These are phyloP conservation scores for Dioscorea dumetorum DNA, from an alignment of 106 monocot genomes.

Conservation along the genomic window DNA sequence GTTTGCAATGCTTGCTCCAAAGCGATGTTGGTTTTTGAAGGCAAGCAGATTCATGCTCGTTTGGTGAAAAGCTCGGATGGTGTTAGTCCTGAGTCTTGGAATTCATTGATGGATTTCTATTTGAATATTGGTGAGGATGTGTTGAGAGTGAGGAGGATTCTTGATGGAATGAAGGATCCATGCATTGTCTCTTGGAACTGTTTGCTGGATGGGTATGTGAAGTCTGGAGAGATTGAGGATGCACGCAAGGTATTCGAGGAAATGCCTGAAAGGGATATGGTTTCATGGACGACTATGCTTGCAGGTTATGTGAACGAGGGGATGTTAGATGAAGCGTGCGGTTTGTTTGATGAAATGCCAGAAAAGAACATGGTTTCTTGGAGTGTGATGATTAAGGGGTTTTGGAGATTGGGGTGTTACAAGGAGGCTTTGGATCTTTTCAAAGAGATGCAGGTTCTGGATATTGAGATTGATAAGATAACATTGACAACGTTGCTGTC, in stretches of 20 bases:
- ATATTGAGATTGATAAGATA: conserved; percentile 14
- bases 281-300: conserved; percentile 26
- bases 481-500: conserved; percentile 10
- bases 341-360: conserved; percentile 19
- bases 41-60: conserved; percentile 22
- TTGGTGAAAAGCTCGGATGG: conserved; percentile 13
- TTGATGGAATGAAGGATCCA: conserved; percentile 8
- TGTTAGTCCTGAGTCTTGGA: conserved; percentile 4
- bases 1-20: conserved; percentile 21
- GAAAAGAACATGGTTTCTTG: conserved; percentile 20
- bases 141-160: conserved; percentile 5
- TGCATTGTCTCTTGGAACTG: conserved; percentile 32
- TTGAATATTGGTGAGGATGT: conserved; percentile 8
- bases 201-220: conserved; percentile 34
- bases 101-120: conserved; percentile 18
- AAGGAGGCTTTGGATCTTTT: conserved; percentile 18
- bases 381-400: conserved; percentile 28
- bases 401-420: background rate
- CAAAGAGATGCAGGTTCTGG: conserved; percentile 17
- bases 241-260: conserved; percentile 21
- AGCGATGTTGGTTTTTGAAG: background rate
- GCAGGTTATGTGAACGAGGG: conserved; percentile 7
- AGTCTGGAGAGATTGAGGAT: conserved; percentile 4
- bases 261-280: conserved; percentile 16
- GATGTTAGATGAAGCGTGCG: conserved; percentile 4